phyloP scores from a whole-genome alignment of 2,329 filamentous ascomycete genomes.

The Salinomyces thailandicus region DNA sequence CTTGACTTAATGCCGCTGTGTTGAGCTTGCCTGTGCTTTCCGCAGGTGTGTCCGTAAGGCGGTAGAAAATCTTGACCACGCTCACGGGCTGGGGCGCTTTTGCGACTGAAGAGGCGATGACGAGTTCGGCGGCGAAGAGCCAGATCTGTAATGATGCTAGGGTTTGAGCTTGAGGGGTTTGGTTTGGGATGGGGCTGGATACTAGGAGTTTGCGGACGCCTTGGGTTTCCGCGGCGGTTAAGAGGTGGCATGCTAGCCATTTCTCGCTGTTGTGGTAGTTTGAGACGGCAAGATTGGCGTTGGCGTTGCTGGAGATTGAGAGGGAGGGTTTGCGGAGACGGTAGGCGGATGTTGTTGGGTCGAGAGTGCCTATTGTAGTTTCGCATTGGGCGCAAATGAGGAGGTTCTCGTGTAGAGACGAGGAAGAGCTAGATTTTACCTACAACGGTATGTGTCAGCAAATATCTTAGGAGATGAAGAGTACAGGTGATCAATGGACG shows the following conservation, averaged over 20 bases:
- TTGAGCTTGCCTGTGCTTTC: constrained; percentile 9
- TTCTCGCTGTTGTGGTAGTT: constrained; percentile 17
- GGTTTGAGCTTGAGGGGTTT: not conserved
- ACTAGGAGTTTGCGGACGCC: constrained; percentile 49
- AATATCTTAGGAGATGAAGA: constrained; percentile 4
- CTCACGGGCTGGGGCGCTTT: constrained; percentile 30
- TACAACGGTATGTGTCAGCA: not conserved
- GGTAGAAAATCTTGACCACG: constrained; percentile 49
- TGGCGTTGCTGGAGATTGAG: not conserved
- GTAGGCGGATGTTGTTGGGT: constrained; percentile 35
- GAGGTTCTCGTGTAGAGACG: not conserved
- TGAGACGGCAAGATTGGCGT: too few species aligned
- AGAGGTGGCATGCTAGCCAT: constrained; percentile 46
- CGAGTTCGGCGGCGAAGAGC: constrained; percentile 51
- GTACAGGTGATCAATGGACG: not conserved
- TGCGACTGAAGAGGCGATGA: constrained; percentile 40
- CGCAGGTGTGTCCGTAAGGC: not conserved
- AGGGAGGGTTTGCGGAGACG: constrained; percentile 19
- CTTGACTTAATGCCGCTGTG: constrained; percentile 13
- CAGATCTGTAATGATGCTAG: constrained; percentile 31
- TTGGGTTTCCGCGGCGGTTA: constrained; percentile 46
- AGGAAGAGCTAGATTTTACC: not conserved
- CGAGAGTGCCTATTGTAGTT: constrained; percentile 29
- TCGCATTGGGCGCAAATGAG: constrained; percentile 30
- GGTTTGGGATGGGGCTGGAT: not conserved